Conservation (phyloP, 73 alveolate genomes). For the Urostyla sp. region DNA sequence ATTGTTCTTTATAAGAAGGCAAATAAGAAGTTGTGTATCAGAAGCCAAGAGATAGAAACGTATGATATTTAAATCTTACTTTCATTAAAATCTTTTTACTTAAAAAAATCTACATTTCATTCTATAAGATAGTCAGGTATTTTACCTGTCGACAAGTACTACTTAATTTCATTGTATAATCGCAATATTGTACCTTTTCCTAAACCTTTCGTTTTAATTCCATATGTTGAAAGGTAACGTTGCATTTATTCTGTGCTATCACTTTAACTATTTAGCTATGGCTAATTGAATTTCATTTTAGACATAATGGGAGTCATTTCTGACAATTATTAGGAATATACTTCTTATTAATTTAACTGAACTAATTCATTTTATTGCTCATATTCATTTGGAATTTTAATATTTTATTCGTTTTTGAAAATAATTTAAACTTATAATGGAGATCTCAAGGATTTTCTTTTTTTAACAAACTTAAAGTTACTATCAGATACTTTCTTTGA, state of each 20-base stretch:
- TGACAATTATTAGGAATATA: neutral
- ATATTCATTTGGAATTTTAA: too few relatives aligned
- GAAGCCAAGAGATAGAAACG: too few relatives aligned
- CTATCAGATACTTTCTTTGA: too few relatives aligned
- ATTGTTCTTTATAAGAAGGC: conserved; percentile 63
- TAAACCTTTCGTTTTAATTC: conserved; percentile 14
- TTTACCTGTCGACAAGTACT: neutral
- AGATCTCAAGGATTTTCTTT: too few relatives aligned
- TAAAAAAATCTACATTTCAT: too few relatives aligned
- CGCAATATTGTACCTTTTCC: conserved; percentile 1
- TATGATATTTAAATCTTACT: too few relatives aligned
- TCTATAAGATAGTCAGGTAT: conserved; percentile 21
- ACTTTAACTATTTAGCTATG: neutral
- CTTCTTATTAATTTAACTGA: neutral
- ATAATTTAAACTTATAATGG: too few relatives aligned
- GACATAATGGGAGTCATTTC: conserved; percentile 14
- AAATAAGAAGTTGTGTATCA: conserved; percentile 62
- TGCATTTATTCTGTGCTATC: too few relatives aligned
- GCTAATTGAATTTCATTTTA: neutral
- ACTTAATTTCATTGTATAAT: conserved; percentile 8
- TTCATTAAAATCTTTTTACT: too few relatives aligned
- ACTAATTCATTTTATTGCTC: too few relatives aligned
- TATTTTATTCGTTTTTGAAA: neutral
- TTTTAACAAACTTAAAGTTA: too few relatives aligned
- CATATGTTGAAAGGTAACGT: neutral